phyloP scores from a whole-genome alignment of 805 yeast species.

The Saturnispora zaruensis region DNA sequence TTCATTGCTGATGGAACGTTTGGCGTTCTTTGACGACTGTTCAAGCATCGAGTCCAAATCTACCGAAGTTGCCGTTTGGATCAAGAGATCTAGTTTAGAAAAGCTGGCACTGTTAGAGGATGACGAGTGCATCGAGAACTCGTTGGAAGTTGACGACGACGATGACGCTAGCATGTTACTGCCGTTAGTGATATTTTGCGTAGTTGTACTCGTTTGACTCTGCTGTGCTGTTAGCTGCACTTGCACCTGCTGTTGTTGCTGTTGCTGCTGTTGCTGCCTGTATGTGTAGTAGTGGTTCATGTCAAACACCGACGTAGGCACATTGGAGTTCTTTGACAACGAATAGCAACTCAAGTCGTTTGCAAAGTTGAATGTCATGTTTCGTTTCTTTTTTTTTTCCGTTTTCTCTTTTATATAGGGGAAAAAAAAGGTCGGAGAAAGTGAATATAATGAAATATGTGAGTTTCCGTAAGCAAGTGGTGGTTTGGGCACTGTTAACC shows the following conservation, averaged over 20 bases:
- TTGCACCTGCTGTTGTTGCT: neutral
- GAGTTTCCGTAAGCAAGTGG: neutral
- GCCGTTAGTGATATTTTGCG: neutral
- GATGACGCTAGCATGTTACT: neutral
- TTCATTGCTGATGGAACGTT: neutral
- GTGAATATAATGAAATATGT: neutral
- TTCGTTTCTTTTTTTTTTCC: constrained; percentile 1
- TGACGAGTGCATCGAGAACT: neutral
- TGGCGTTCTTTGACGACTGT: neutral
- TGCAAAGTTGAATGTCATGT: constrained; percentile 14
- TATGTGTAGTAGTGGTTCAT: constrained; percentile 18
- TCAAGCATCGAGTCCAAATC: constrained; percentile 8
- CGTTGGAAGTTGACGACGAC: neutral
- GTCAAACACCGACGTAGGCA: constrained; percentile 18
- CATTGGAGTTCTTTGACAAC: constrained; percentile 22
- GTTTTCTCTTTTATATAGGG: neutral
- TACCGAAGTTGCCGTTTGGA: constrained; percentile 25
- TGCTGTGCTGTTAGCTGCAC: neutral
- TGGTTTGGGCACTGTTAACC: neutral
- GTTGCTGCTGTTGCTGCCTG: constrained; percentile 13
- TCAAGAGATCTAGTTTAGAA: constrained; percentile 24
- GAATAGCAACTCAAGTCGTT: constrained; percentile 28
- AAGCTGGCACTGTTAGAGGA: constrained; percentile 3
- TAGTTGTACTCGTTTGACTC: neutral
- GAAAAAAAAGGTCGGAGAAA: neutral